Conservation (phyloP, 345 rosid genomes). For the Citrus hindsii region DNA sequence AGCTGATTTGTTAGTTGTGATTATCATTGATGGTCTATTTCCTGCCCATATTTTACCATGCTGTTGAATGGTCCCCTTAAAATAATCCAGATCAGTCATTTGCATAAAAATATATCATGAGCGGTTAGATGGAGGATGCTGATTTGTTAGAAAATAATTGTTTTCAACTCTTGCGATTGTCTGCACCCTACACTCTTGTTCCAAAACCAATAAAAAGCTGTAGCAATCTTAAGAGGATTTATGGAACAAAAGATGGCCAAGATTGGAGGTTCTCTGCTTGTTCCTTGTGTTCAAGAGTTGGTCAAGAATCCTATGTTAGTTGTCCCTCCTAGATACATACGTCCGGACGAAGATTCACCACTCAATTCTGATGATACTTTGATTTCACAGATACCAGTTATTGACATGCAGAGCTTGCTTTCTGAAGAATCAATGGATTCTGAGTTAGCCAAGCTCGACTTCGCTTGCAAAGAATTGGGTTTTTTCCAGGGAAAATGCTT, state of each 20-base stretch:
- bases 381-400: slow-evolving; percentile 29
- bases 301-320: slow-evolving; percentile 15
- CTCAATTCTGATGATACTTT: not conserved
- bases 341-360: slow-evolving; percentile 21
- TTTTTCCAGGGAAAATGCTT: slow-evolving; percentile 22
- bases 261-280: slow-evolving; percentile 30
- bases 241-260: not conserved
- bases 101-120: too few species aligned
- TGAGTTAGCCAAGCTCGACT: slow-evolving; percentile 36
- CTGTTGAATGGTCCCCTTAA: too few species aligned
- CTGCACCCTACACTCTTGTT: too few species aligned
- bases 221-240: not conserved
- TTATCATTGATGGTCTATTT: too few species aligned
- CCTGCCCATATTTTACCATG: too few species aligned
- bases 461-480: not conserved
- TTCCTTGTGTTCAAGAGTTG: slow-evolving; percentile 43
- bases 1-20: too few species aligned
- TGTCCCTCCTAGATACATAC: slow-evolving; percentile 34
- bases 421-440: slow-evolving; percentile 29
- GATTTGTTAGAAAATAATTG: too few species aligned
- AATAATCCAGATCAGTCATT: too few species aligned
- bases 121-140: too few species aligned
- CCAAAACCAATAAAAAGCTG: not conserved
- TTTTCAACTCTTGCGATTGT: too few species aligned
- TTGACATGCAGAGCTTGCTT: slow-evolving; percentile 32